These are phyloP conservation scores for Talaromyces nanjingensis DNA, from an alignment of 495 filamentous ascomycete species.

Conservation along the genomic window DNA sequence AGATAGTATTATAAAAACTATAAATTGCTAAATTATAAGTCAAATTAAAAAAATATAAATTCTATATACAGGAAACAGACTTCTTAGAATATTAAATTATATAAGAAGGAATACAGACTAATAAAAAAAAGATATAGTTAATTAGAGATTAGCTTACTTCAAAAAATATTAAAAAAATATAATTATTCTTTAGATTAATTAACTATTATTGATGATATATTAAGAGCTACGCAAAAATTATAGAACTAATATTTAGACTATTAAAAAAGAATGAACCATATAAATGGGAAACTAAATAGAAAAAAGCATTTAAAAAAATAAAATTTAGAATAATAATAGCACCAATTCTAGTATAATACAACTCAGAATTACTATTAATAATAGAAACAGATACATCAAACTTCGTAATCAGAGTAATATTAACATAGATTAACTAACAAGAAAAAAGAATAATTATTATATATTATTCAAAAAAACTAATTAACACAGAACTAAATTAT, in stretches of 20 bases:
- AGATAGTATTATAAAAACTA: slow-evolving; percentile 10
- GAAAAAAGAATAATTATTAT: slow-evolving; percentile 9
- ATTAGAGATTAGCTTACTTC: slow-evolving; percentile 16
- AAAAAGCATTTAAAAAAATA: too few species aligned
- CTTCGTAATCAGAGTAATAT: slow-evolving; percentile 8
- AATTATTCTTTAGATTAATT: slow-evolving; percentile 9
- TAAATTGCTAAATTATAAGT: too few species aligned
- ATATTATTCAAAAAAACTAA: slow-evolving; percentile 6
- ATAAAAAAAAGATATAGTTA: slow-evolving; percentile 12
- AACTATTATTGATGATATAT: too few species aligned
- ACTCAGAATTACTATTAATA: not conserved
- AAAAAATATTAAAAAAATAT: too few species aligned
- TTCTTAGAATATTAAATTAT: slow-evolving; percentile 20
- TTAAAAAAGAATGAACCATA: too few species aligned
- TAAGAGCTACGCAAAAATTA: too few species aligned
- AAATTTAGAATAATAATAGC: not conserved
- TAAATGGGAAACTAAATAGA: too few species aligned
- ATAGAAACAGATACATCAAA: slow-evolving; percentile 15
- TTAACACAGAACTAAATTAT: not conserved
- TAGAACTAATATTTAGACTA: too few species aligned
- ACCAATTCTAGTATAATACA: not conserved
- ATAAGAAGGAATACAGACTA: slow-evolving; percentile 15
- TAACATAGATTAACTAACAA: slow-evolving; percentile 10
- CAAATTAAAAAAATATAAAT: slow-evolving; percentile 22
- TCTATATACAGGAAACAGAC: slow-evolving; percentile 13